These are phyloP conservation scores for Santalum album DNA, from an alignment of 164 flowering plant species.

Conservation along the genomic window DNA sequence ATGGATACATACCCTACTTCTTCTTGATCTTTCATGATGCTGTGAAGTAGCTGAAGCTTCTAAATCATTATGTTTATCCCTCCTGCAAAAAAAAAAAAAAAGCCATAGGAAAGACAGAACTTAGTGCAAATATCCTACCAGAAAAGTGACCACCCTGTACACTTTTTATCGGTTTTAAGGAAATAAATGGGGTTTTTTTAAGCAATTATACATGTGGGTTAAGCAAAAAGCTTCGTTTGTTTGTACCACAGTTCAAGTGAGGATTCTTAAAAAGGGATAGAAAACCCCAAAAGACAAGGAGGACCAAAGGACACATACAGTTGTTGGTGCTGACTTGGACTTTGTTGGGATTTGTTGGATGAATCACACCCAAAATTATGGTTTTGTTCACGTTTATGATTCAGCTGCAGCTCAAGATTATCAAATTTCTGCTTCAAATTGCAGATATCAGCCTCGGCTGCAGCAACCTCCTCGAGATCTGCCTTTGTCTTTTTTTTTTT, in stretches of 20 bases:
- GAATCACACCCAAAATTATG: constrained; percentile 18
- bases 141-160: not conserved
- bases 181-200: not conserved
- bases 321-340: constrained; percentile 20
- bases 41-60: constrained; percentile 18
- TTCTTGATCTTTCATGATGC: constrained; percentile 22
- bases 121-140: not conserved
- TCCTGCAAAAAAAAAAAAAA: constrained; percentile 23
- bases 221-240: not conserved
- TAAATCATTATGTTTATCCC: constrained; percentile 24
- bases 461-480: constrained; percentile 57
- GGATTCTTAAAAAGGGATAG: not conserved
- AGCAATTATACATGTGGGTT: not conserved
- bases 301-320: constrained; percentile 22
- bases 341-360: constrained; percentile 19
- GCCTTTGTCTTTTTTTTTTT: constrained; percentile 45
- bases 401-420: constrained; percentile 50
- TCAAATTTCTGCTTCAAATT: constrained; percentile 62
- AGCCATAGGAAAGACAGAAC: not conserved
- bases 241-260: not conserved
- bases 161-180: not conserved
- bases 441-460: constrained; percentile 52
- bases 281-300: not conserved
- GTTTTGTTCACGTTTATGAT: constrained; percentile 36
- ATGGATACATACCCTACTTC: constrained; percentile 28